Evolutionary conservation across 768 basidiomycete genomes (phyloP), one percentile per base, ranked within the genome.

Genomic region (Xerocomellus chrysenteron): DNA sequence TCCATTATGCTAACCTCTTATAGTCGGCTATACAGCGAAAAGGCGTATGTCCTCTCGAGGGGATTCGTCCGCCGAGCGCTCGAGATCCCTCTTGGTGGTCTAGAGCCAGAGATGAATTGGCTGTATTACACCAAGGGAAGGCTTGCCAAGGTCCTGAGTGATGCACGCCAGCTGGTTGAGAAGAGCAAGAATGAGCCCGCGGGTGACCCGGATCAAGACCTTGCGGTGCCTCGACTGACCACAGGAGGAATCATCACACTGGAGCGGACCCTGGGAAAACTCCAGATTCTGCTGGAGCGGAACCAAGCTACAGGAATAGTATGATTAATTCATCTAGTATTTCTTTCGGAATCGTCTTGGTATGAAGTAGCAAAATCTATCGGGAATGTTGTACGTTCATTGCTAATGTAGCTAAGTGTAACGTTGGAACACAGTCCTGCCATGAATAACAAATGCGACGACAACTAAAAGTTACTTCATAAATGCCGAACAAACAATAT

Each of bases 21-120:
- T 64, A 94, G 93, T 65, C 92, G 94, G 43, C 72, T 96, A 13
- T 96, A 97, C 75, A 94, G 81, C 69, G 94, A 97, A 74, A 94
- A 94, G 70, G 93, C 92, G 5, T 95, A 90, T 63, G 91, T 95
- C 39, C 79, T 96, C 40, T 93, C 94, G 12, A 82, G 94, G 32
- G 90, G 87, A 9, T 97, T 96, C 68, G 85, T 95, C 47, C 86
- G 88, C n/a, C 86, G 90, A 17, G 94, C 94, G 13, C 82, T 95
- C 30, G 90, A 92, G 73, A 76, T 87, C 28, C 91, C 92, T 21
- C 81, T 85, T 5, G 80, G 84, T 37, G 82, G 85, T 9, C 74
- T 97, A 28, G 87, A 88, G 56, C 61, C 74, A 5, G 94, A 94
- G 71, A 80, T 97, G 52, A 74, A 72, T 21, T 85, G 86, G 80